Base-by-base conservation (phyloP, 306 rosid genomes). In the Boehmeria nivea region DNA sequence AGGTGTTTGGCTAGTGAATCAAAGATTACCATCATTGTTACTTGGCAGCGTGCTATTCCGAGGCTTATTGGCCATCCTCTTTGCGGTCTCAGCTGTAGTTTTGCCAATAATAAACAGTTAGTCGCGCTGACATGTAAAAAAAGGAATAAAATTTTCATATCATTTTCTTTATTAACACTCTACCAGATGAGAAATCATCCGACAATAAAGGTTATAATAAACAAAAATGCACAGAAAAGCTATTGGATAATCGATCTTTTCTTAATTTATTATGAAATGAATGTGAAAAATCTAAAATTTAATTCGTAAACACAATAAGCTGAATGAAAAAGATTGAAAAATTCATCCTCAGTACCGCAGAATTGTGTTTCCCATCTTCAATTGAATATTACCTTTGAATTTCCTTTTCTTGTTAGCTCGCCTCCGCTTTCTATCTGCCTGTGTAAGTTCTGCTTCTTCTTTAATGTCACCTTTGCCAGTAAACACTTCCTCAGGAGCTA, bases 401-500 rank as follows among this genome's bases (percentile, higher is more conserved):
- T 71, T 87, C 79, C 88, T 82, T 75, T 93, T 93, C 83, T 85
- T 87, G 64, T 72, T 73, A 52, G 96, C 89, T 69, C 96, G 85
- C 80, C 94, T 83, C 72, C 84, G 81, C 77, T 81, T 93, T 75
- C 95, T 93, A 51, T 93, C 99, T 19, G 52, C 84, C 78, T 84
- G 81, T 22, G 95, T 81, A 65, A 93, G 95, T 67, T 93, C 99
- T 43, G 72, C 63, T 60, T 81, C 94, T 76, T 87, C 99, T 80
- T 85, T 93, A 28, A 93, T 60, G 57, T 83, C 89, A 55, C 99
- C 99, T 79, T 87, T 93, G 31, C 99, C 99, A 7, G 80, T 38
- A 53, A 93, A 93, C 57, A 93, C 84, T 83, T 84, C 99, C 78
- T 93, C 96, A 24, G 99, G 99, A 63, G 96, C 99, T 67, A 93